Evolutionary conservation across 2,329 filamentous ascomycete species (phyloP).

Genomic region (Samsoniella hepiali): DNA sequence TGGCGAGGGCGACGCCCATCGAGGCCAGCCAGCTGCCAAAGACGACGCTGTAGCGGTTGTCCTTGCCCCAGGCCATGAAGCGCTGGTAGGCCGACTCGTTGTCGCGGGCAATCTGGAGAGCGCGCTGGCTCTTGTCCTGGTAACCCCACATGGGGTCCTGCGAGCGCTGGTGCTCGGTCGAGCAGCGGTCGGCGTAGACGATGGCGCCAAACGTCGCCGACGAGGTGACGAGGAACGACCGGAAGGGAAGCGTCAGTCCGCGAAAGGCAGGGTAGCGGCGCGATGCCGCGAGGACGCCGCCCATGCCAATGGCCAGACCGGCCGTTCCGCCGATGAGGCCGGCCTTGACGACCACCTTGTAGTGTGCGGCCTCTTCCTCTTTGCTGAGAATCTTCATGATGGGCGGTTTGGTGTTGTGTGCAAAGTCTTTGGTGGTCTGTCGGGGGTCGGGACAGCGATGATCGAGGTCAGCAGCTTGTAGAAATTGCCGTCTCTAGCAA

Average conservation of each 20-base stretch:
- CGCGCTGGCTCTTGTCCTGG: slow-evolving; percentile 59
- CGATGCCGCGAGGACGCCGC: slow-evolving; percentile 65
- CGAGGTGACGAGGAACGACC: slow-evolving; percentile 83
- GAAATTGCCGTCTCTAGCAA: not conserved
- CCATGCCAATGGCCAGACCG: slow-evolving; percentile 64
- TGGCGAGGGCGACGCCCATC: slow-evolving; percentile 69
- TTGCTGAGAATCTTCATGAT: slow-evolving; percentile 93
- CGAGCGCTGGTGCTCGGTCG: slow-evolving; percentile 61
- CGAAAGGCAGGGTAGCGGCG: slow-evolving; percentile 75
- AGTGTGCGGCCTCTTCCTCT: slow-evolving; percentile 87
- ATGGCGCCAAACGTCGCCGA: slow-evolving; percentile 82
- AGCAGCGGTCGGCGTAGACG: slow-evolving; percentile 74
- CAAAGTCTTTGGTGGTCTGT: not conserved
- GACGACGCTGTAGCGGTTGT: slow-evolving; percentile 85
- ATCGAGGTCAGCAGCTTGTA: not conserved
- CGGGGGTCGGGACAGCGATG: not conserved
- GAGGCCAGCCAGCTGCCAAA: slow-evolving; percentile 76
- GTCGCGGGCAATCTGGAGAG: slow-evolving; percentile 51
- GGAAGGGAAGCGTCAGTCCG: slow-evolving; percentile 81
- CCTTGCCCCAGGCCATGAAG: slow-evolving; percentile 68
- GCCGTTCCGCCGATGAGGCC: slow-evolving; percentile 69
- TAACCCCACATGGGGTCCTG: slow-evolving; percentile 67
- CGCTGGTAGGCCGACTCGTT: slow-evolving; percentile 57
- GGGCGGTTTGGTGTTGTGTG: slow-evolving; percentile 20
- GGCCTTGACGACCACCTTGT: slow-evolving; percentile 74